Conservation (phyloP, 2,329 filamentous ascomycete genomes). For the Ascochyta lentis region DNA sequence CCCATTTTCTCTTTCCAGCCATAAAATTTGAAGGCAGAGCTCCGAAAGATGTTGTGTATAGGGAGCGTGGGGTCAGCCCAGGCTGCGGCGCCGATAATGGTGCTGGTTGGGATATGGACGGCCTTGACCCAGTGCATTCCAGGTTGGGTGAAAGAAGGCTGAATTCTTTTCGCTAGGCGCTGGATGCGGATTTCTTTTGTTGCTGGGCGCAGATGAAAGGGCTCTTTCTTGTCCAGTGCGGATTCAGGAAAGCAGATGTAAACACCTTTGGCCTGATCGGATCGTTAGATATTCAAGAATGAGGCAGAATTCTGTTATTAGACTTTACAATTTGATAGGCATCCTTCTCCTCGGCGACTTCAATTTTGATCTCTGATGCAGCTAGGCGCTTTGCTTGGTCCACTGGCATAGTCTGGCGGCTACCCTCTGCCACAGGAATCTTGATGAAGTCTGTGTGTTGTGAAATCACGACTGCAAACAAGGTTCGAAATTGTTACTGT, state of each 20-base stretch:
- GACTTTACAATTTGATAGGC: conserved; percentile 24
- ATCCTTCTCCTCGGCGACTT: conserved; percentile 26
- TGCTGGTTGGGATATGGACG: conserved; percentile 21
- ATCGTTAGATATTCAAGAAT: neutral
- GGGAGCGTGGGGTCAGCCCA: conserved; percentile 33
- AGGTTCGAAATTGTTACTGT: too few species aligned
- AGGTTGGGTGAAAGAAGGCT: conserved; percentile 22
- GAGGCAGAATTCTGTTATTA: neutral
- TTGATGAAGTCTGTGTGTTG: conserved; percentile 28
- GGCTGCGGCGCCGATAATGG: conserved; percentile 36
- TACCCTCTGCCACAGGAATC: conserved; percentile 5
- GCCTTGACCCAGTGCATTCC: conserved; percentile 40
- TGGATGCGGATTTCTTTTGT: conserved; percentile 18
- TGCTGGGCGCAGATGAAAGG: conserved; percentile 22
- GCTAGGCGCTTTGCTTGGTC: conserved; percentile 26
- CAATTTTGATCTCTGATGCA: conserved; percentile 26
- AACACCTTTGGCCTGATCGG: conserved; percentile 35
- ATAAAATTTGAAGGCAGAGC: conserved; percentile 28
- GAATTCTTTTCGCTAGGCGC: conserved; percentile 32
- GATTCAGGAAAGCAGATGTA: conserved; percentile 32
- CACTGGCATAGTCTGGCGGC: conserved; percentile 29
- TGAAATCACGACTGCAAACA: conserved; percentile 14
- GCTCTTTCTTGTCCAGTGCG: conserved; percentile 35
- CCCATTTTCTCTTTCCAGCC: conserved; percentile 28
- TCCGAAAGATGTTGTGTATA: conserved; percentile 29